A percentile compares a stretch with the other conserved stretches of the same genome.
Evolutionary conservation across 1,284 basidiomycete species (phyloP).

Genomic region (Puccinia coronata): DNA sequence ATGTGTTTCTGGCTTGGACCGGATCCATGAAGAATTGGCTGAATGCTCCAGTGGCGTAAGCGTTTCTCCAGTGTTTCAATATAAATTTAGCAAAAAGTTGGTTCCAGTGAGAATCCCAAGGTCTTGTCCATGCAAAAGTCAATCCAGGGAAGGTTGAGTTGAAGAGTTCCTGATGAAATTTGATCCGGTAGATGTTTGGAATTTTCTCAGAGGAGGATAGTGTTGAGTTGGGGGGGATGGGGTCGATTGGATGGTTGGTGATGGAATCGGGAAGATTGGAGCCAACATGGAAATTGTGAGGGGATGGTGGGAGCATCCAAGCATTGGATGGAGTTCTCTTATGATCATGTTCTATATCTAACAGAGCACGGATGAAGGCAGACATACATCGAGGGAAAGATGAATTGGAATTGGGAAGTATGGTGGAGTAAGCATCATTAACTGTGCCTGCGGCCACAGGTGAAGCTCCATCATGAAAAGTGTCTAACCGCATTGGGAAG

Average conservation of each 20-base stretch:
- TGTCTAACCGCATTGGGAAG: neutral
- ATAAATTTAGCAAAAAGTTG: no score
- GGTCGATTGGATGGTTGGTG: no score
- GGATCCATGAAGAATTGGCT: no score
- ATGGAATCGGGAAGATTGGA: conserved; percentile 24
- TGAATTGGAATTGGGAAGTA: conserved; percentile 4
- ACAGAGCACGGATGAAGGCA: conserved; percentile 2
- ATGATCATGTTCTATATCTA: neutral
- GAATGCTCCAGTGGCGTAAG: no score
- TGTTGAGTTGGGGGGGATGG: neutral
- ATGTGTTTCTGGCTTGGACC: neutral
- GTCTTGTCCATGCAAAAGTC: no score
- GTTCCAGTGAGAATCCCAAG: no score
- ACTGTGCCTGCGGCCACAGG: neutral
- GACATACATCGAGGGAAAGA: neutral
- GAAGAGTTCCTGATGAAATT: neutral
- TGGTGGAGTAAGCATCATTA: neutral
- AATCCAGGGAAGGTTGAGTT: no score
- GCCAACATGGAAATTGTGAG: conserved; percentile 11
- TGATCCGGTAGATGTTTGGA: neutral
- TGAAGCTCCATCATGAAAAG: neutral
- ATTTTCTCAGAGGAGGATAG: neutral
- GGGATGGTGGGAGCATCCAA: neutral
- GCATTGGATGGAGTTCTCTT: neutral
- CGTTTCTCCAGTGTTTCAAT: no score